Evolutionary conservation across 768 basidiomycete species (phyloP).

Genomic region (Mycena filopes): DNA sequence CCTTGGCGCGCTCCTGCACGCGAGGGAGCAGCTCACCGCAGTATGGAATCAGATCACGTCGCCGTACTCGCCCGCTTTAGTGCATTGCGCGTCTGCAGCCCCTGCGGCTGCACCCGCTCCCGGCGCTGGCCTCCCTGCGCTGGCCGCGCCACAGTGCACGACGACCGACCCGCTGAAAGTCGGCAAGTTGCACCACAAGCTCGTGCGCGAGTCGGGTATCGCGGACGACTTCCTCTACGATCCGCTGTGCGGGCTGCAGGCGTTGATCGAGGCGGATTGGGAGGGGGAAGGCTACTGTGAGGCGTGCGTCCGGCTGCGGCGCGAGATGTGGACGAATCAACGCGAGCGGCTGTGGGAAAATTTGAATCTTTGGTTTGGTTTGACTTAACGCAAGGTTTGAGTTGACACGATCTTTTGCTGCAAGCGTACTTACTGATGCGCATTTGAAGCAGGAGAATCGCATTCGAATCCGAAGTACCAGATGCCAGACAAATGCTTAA

Average conservation of each 20-base stretch:
- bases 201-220: conserved; percentile 37
- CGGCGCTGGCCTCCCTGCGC: background rate
- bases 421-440: too few species aligned
- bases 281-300: conserved; percentile 46
- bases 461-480: too few species aligned
- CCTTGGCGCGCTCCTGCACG: conserved; percentile 22
- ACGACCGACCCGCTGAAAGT: conserved; percentile 11
- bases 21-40: conserved; percentile 35
- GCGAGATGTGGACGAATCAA: conserved; percentile 41
- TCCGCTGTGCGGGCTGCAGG: conserved; percentile 47
- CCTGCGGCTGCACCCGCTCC: background rate
- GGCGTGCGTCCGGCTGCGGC: conserved; percentile 43
- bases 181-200: conserved; percentile 28
- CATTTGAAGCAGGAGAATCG: too few species aligned
- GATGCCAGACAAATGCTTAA: too few species aligned
- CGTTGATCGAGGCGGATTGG: conserved; percentile 41
- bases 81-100: background rate
- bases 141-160: background rate
- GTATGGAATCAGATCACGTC: conserved; percentile 34
- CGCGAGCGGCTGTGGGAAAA: conserved; percentile 45
- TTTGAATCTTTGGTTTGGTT: conserved; percentile 42
- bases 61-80: conserved; percentile 26
- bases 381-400: conserved; percentile 4
- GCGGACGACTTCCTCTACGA: conserved; percentile 45
- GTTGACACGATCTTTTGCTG: too few species aligned